phyloP scores from a whole-genome alignment of 2,329 filamentous ascomycete species.

The Xylaria sp. region DNA sequence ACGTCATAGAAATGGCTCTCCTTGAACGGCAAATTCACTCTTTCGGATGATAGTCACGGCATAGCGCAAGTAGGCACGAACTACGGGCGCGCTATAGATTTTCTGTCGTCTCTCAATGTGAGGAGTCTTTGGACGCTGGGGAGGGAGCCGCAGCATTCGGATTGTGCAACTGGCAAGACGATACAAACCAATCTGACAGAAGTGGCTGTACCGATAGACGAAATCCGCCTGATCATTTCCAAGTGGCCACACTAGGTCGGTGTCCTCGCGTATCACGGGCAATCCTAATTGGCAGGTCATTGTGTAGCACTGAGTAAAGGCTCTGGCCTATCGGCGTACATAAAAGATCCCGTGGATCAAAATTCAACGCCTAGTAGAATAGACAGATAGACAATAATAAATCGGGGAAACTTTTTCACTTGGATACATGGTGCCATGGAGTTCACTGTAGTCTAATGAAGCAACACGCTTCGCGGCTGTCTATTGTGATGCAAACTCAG shows the following conservation, averaged over 20 bases:
- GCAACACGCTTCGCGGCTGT: background rate
- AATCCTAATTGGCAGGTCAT: background rate
- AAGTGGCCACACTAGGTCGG: conserved; percentile 40
- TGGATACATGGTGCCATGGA: background rate
- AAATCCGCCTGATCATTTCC: conserved; percentile 43
- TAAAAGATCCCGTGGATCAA: background rate
- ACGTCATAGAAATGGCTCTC: conserved; percentile 71
- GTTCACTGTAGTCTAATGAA: conserved; percentile 10
- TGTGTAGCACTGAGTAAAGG: background rate
- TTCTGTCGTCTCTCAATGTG: conserved; percentile 74
- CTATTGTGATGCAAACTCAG: conserved; percentile 17
- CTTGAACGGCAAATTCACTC: conserved; percentile 82
- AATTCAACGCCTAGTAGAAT: conserved; percentile 5
- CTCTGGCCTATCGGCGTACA: background rate
- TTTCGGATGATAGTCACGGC: conserved; percentile 96
- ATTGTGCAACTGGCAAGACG: conserved; percentile 42
- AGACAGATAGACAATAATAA: conserved; percentile 6
- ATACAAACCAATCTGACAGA: conserved; percentile 55
- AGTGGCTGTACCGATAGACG: conserved; percentile 55
- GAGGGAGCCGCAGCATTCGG: conserved; percentile 49
- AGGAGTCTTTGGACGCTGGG: conserved; percentile 68
- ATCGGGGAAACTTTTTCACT: background rate
- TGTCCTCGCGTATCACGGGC: background rate
- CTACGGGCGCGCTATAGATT: conserved; percentile 76
- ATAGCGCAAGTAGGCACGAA: conserved; percentile 88